Base-by-base conservation (phyloP, 139 green algal species). In the Chlamydomonas applanata region DNA sequence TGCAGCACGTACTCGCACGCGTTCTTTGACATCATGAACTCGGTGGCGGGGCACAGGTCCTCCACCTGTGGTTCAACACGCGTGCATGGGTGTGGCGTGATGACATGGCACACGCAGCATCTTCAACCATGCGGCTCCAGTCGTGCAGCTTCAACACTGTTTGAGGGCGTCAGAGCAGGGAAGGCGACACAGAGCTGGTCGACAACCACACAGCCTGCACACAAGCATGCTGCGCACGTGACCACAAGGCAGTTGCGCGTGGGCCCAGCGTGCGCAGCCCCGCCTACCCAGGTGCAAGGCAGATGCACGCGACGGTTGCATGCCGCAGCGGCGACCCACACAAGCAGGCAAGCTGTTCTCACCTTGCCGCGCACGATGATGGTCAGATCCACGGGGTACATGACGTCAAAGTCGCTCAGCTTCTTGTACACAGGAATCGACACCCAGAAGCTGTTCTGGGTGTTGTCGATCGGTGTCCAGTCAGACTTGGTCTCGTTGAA, bases 1-100 rank as follows among this genome's bases (percentile, higher is more conserved):
- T 85, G 80, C 53, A 85, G 54, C 19, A 34, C 74, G n/a, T 79
- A 85, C 80, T 85, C 80, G 60, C 80, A 85, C 0, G 72, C 80
- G 22, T 69, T 71, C 4, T 40, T 29, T 1, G 76, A 82, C 32
- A 70, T 49, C 36, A 82, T 44, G 64, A 67, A 77, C 22, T 82
- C 70, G 30, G 75, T 78, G 22, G 70, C 76, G 2, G 76, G 70
- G 76, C 71, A 77, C 24, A 77, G 63, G 20, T 60, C 35, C 27
- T 70, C 63, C 20, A 78, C 64, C 54, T 61, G 40, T 62, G 54
- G 4, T 4, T 77, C 56, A 17, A 9, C 40, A n/a, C 14, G 5
- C 17, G 60, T n/a, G 60, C 4, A 7, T 22, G 25, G 13, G 16
- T n/a, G 40, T 49, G 40, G 40, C 40, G 7, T 19, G 11, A 7